A percentile compares a stretch with the other conserved stretches of the same genome.
Evolutionary conservation across 441 rosid genomes (phyloP).

Genomic region (Eugenia klotzschiana): DNA sequence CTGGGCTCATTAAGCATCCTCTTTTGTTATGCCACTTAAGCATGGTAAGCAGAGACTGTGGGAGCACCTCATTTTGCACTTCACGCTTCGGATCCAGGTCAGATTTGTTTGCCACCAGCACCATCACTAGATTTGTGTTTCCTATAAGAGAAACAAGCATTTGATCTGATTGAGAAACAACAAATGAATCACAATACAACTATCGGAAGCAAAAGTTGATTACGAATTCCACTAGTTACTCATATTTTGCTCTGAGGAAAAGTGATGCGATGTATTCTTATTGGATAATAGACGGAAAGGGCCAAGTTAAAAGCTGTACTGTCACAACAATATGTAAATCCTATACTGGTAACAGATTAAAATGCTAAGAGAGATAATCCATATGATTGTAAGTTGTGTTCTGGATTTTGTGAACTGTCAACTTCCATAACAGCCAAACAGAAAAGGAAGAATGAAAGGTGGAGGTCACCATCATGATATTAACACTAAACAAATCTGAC

Average conservation of each 20-base stretch:
- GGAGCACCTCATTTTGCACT: constrained; percentile 4
- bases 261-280: neutral
- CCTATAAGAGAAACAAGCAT: neutral
- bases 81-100: constrained; percentile 2
- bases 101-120: constrained; percentile 4
- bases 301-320: neutral
- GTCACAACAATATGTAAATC: neutral
- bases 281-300: neutral
- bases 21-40: neutral
- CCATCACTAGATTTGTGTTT: constrained; percentile 5
- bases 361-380: neutral
- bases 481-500: neutral
- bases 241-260: neutral
- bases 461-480: neutral
- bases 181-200: neutral
- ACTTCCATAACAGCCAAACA: neutral
- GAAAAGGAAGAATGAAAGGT: neutral
- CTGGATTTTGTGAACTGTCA: neutral
- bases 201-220: neutral
- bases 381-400: neutral
- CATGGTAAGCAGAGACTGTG: neutral
- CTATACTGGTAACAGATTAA: neutral
- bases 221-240: neutral
- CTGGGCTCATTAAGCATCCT: neutral
- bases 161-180: neutral